Evolutionary conservation across 345 rosid genomes (phyloP).

Genomic region (Dimocarpus longan): DNA sequence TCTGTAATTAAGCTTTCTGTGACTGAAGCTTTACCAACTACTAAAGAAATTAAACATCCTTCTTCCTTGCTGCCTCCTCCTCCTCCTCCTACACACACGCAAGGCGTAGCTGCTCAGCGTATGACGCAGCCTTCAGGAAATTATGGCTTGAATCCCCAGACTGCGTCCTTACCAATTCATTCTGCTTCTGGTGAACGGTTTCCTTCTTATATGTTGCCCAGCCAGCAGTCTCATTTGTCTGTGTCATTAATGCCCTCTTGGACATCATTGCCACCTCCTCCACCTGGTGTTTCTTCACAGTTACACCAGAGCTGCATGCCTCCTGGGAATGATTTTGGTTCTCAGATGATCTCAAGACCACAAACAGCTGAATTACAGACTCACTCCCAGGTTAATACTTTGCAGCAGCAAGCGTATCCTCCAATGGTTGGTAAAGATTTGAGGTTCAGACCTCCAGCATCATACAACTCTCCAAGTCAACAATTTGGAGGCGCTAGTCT

Average conservation of each 20-base stretch:
- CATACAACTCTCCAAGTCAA: slow-evolving; percentile 25
- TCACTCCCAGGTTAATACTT: slow-evolving; percentile 37
- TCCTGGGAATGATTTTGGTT: slow-evolving; percentile 32
- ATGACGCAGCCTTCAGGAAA: slow-evolving; percentile 17
- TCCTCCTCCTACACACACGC: slow-evolving; percentile 18
- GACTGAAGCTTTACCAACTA: slow-evolving; percentile 21
- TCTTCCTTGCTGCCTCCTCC: slow-evolving; percentile 24
- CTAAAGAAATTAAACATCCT: slow-evolving; percentile 22
- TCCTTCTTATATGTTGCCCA: slow-evolving; percentile 42
- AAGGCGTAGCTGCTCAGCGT: slow-evolving; percentile 23
- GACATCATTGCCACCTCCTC: slow-evolving; percentile 34
- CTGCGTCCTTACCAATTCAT: slow-evolving; percentile 30
- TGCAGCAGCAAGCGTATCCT: slow-evolving; percentile 34
- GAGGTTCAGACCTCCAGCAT: slow-evolving; percentile 26
- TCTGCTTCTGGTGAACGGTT: slow-evolving; percentile 32
- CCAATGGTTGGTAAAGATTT: slow-evolving; percentile 26
- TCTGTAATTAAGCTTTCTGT: slow-evolving; percentile 21
- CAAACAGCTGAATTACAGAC: slow-evolving; percentile 33
- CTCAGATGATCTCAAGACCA: slow-evolving; percentile 33
- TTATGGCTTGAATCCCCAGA: slow-evolving; percentile 19
- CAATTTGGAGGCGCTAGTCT: slow-evolving; percentile 25
- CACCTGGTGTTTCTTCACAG: slow-evolving; percentile 31
- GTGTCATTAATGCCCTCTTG: slow-evolving; percentile 31
- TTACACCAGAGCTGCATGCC: slow-evolving; percentile 36
- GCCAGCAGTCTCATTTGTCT: slow-evolving; percentile 33